A percentile compares a stretch with the other conserved stretches of the same genome.
phyloP scores from a whole-genome alignment of 2,329 filamentous ascomycete species.

The Verticillium zaregamsianum region DNA sequence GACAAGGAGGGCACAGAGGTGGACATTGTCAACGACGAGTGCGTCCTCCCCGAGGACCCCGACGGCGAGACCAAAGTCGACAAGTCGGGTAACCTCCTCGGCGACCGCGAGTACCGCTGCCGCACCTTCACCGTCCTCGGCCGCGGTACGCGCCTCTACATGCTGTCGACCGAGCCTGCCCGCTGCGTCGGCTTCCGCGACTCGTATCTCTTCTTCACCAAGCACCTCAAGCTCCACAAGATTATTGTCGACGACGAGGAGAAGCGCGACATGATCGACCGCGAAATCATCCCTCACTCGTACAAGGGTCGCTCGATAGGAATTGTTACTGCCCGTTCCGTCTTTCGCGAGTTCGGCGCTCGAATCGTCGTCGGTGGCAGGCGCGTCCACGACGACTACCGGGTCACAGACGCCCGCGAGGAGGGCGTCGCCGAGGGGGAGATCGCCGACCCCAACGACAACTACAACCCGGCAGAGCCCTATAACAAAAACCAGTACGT shows the following conservation, averaged over 20 bases:
- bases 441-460: conserved; percentile 85
- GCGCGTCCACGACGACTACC: conserved; percentile 85
- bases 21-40: conserved; percentile 88
- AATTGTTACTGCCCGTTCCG: conserved; percentile 91
- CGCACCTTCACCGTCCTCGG: conserved; percentile 89
- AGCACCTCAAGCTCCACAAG: conserved; percentile 93
- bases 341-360: conserved; percentile 94
- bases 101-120: conserved; percentile 87
- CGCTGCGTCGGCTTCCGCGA: conserved; percentile 96
- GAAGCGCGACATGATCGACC: conserved; percentile 92
- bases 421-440: conserved; percentile 80
- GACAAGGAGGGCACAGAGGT: conserved; percentile 93
- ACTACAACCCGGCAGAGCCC: conserved; percentile 69
- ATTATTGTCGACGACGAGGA: conserved; percentile 98
- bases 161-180: conserved; percentile 96
- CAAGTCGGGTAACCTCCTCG: conserved; percentile 77
- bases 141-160: conserved; percentile 83
- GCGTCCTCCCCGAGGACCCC: conserved; percentile 78
- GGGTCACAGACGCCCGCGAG: conserved; percentile 68
- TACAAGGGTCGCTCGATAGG: conserved; percentile 98
- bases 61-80: conserved; percentile 94
- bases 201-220: conserved; percentile 98
- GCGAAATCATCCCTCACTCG: conserved; percentile 92
- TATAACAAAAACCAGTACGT: conserved; percentile 99
- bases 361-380: conserved; percentile 90